Base-by-base conservation (phyloP, 352 stramenopile genomes). In the Phytophthora fragariae region DNA sequence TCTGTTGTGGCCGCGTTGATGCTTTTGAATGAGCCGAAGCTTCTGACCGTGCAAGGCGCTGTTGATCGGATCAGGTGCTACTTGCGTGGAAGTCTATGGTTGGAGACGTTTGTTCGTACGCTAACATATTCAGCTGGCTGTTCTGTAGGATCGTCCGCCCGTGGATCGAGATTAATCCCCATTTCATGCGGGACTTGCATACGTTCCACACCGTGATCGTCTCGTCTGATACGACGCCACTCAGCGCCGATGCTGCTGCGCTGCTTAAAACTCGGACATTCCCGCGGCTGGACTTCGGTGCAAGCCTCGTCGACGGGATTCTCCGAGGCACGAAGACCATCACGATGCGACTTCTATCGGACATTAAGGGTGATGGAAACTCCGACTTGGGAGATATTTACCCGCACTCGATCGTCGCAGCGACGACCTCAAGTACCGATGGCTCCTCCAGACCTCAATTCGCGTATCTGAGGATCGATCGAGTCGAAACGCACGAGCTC, bases 161-260 rank as follows among this genome's bases (percentile, higher is more conserved):
- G 39, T 94, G 88, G 88, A 85, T 94, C 31, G 80, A 82, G 17
- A 89, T 92, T 58, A 94, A 94, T 39, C 24, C 72, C 2, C 72
- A 83, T 44, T 94, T 94, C 47, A 80, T 77, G 21, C 57, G 33
- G 4, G 81, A 93, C 62, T 66, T 94, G 17, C 35, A 75, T 21
- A 59, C 84, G 33, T 90, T 92, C 39, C 66, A 77, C 12, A 27
- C 62, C 8, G 62, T 83, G 2, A 41, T 80, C 5, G 57, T 11
- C 4, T 61, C 67, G n/a, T 56, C 46, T 1, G 12, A 59, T 39
- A 8, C 17, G 12, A 6, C 52, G 8, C 21, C 54, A 0, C 35
- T 81, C 29, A 63, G 33, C 60, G n/a, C n/a, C n/a, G 50, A 69
- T 8, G n/a, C 65, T 12, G 10, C n/a, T 29, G n/a, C 50, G 2